Conservation (phyloP, 345 rosid species). For the Pugionium cornutum region DNA sequence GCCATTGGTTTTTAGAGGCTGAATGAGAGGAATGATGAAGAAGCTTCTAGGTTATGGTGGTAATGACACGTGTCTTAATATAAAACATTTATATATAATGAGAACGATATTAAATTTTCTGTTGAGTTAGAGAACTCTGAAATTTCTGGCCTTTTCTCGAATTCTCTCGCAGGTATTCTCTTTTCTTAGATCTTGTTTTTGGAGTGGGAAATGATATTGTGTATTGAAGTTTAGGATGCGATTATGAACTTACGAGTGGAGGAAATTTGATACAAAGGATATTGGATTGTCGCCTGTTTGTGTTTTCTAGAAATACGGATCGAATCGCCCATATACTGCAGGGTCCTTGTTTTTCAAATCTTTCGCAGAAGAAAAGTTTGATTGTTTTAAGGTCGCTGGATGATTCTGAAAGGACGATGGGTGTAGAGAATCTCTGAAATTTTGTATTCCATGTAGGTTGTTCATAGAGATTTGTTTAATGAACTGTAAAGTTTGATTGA, state of each 20-base stretch:
- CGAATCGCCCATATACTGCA: too few species aligned
- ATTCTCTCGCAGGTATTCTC: conserved; percentile 30
- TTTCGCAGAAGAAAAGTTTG: too few species aligned
- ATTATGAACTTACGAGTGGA: not conserved
- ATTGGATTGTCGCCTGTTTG: too few species aligned
- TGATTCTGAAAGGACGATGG: not conserved
- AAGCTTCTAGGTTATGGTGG: conserved; percentile 31
- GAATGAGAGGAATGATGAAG: conserved; percentile 24
- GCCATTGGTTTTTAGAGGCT: not conserved
- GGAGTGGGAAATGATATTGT: not conserved
- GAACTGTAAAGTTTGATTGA: not conserved
- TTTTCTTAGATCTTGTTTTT: not conserved
- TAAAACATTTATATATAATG: too few species aligned
- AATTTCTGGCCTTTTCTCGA: conserved; percentile 26
- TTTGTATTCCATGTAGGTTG: not conserved
- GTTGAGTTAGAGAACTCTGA: conserved; percentile 3
- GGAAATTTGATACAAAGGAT: not conserved
- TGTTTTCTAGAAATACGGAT: too few species aligned
- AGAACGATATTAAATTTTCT: not conserved
- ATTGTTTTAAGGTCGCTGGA: too few species aligned
- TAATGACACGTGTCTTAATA: conserved; percentile 27
- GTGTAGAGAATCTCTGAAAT: not conserved
- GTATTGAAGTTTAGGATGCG: not conserved
- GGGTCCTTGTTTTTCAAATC: too few species aligned
- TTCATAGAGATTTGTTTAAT: not conserved